Evolutionary conservation across 2,329 filamentous ascomycete species (phyloP), one percentile per base, ranked within the genome.

Genomic region (Cyphellophora europaea): DNA sequence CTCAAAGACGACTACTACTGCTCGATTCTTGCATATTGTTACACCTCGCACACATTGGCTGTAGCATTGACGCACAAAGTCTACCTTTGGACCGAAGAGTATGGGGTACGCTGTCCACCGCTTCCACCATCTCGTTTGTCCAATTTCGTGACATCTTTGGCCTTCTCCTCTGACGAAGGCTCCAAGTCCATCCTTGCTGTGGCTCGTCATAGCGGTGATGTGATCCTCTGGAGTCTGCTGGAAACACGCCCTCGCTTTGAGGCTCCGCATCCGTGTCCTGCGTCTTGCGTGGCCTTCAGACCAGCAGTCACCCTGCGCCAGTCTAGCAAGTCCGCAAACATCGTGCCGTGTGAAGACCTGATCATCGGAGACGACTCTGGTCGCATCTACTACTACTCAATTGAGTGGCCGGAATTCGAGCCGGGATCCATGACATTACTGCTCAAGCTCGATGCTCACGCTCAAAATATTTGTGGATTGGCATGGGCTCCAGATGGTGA

Each of bases 1-100:
- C 67, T 96, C n/a, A 77, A 86, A 37, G 87, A 96, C 50, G 89
- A 98, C 57, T 98, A 88, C 56, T 98, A 98, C 56, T 95, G 87
- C 60, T 91, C 88, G 0, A 71, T 88, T 2, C 69, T 98, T 35
- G 86, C 91, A 6, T 96, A 94, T 56, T 93, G 82, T 0, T 58
- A 71, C 27, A 82, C 74, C 5, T 73, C 77, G 33, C 74, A 82
- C 35, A 83, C 80, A 11, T 70, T 98, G 11, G 89, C 86, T 12
- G 84, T 96, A 12, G 89, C 85, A 0, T 68, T 96, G 11, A 80
- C 79, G 0, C 77, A 79, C 35, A 68, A 78, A 21, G 72, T 98
- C 4, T 95, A 93, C 55, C 74, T 84, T 4, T 98, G 89, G 91
- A 89, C 86, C 0, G 88, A 96, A 54, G 59, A 65, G 19, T 64